Evolutionary conservation across 2,329 filamentous ascomycete species (phyloP).

Genomic region (Neofusicoccum kwambonambiense): DNA sequence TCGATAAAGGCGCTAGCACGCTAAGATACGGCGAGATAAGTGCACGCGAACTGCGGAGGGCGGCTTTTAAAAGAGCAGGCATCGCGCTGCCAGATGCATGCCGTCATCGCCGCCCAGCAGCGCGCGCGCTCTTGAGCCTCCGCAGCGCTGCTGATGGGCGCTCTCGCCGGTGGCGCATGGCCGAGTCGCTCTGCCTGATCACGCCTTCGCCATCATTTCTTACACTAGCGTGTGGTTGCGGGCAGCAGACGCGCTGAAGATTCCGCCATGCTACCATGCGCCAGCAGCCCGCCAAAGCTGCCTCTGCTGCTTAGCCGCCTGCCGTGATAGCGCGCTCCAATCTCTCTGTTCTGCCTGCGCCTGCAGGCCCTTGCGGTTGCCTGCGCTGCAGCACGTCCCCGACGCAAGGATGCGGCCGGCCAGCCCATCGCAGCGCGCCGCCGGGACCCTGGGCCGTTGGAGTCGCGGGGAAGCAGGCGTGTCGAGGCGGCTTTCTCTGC

Average conservation of each 20-base stretch:
- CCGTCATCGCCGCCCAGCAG: conserved; percentile 4
- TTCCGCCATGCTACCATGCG: conserved; percentile 2
- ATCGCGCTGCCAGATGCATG: conserved; percentile 2
- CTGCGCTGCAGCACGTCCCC: conserved; percentile 1
- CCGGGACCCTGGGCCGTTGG: neutral
- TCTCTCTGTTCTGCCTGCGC: neutral
- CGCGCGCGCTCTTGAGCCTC: conserved; percentile 3
- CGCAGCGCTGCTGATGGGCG: neutral
- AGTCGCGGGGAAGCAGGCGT: conserved; percentile 11
- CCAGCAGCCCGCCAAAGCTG: neutral
- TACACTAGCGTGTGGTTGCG: conserved; percentile 2
- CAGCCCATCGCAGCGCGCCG: neutral
- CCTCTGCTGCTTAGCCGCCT: neutral
- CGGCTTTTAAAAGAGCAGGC: conserved; percentile 3
- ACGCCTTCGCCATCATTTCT: conserved; percentile 16
- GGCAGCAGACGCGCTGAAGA: conserved; percentile 11
- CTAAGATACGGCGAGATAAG: conserved; percentile 4
- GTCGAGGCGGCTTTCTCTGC: conserved; percentile 12
- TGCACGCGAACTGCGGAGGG: neutral
- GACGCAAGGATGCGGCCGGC: conserved; percentile 1
- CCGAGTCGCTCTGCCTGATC: conserved; percentile 11
- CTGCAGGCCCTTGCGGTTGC: conserved; percentile 5
- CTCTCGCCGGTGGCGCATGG: conserved; percentile 12
- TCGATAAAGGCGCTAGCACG: neutral
- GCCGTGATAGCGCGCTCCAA: conserved; percentile 6